These are phyloP conservation scores for Verticillium nubilum DNA, from an alignment of 2,329 filamentous ascomycete genomes.

Conservation along the genomic window DNA sequence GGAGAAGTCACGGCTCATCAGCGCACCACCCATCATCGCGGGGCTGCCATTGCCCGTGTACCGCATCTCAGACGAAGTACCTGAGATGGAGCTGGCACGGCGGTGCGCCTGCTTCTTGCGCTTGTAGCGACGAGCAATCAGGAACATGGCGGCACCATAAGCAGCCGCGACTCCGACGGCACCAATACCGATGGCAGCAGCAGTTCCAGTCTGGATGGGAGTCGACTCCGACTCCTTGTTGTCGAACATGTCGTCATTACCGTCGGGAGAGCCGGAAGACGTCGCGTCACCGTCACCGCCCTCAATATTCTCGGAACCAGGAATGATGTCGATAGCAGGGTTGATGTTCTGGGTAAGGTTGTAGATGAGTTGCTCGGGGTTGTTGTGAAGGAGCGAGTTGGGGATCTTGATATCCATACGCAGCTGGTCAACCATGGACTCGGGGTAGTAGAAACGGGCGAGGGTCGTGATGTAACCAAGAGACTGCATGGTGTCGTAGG, in stretches of 20 bases:
- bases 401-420: slow-evolving; percentile 65
- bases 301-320: slow-evolving; percentile 37
- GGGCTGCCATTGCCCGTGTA: slow-evolving; percentile 45
- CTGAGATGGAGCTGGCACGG: slow-evolving; percentile 68
- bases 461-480: slow-evolving; percentile 79
- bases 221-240: slow-evolving; percentile 43
- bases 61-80: slow-evolving; percentile 47
- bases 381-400: slow-evolving; percentile 69
- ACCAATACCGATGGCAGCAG: slow-evolving; percentile 67
- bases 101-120: slow-evolving; percentile 74
- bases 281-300: slow-evolving; percentile 27
- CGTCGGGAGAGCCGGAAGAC: slow-evolving; percentile 21
- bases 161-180: slow-evolving; percentile 73
- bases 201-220: slow-evolving; percentile 56
- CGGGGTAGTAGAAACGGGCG: slow-evolving; percentile 63
- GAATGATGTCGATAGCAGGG: slow-evolving; percentile 65
- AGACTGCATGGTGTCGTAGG: slow-evolving; percentile 64
- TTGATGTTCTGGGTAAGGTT: slow-evolving; percentile 80
- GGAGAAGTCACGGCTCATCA: slow-evolving; percentile 51
- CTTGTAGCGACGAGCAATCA: slow-evolving; percentile 85
- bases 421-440: slow-evolving; percentile 61
- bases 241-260: slow-evolving; percentile 30
- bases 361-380: slow-evolving; percentile 58
- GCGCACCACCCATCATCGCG: slow-evolving; percentile 65
- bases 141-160: slow-evolving; percentile 94